Evolutionary conservation across 306 rosid genomes (phyloP).

Genomic region (Malus sylvestris): DNA sequence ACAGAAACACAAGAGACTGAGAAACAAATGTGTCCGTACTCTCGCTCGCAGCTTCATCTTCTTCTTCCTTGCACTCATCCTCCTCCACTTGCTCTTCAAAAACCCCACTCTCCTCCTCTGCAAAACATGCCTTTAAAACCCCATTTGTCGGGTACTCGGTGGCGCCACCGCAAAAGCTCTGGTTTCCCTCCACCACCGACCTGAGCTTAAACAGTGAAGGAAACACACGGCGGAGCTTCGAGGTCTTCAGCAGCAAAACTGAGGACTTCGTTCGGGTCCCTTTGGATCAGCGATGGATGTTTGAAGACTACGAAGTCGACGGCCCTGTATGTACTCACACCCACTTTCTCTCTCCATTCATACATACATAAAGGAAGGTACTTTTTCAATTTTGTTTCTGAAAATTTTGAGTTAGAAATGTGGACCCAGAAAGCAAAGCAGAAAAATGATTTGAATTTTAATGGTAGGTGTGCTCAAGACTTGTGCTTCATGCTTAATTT

Average conservation of each 20-base stretch:
- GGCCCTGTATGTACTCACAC: conserved; percentile 59
- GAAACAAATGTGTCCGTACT: conserved; percentile 18
- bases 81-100: conserved; percentile 29
- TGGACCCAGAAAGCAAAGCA: neutral
- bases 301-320: conserved; percentile 61
- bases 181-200: conserved; percentile 15
- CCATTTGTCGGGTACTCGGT: conserved; percentile 33
- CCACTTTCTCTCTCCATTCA: neutral
- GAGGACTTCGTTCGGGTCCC: conserved; percentile 40
- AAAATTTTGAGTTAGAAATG: neutral
- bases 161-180: conserved; percentile 26
- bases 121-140: conserved; percentile 17
- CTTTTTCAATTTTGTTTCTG: neutral
- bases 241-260: conserved; percentile 29
- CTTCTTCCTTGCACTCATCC: conserved; percentile 28
- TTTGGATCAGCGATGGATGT: conserved; percentile 58
- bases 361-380: too few species aligned
- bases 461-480: neutral
- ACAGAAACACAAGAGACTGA: neutral
- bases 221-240: conserved; percentile 14
- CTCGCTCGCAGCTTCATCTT: conserved; percentile 31
- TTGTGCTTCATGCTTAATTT: neutral
- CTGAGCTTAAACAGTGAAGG: conserved; percentile 11
- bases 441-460: neutral
- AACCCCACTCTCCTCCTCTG: conserved; percentile 7